A percentile compares a stretch with the other conserved stretches of the same genome.
Conservation (phyloP, 805 yeast species). For the Saccharomycopsis sp. region DNA sequence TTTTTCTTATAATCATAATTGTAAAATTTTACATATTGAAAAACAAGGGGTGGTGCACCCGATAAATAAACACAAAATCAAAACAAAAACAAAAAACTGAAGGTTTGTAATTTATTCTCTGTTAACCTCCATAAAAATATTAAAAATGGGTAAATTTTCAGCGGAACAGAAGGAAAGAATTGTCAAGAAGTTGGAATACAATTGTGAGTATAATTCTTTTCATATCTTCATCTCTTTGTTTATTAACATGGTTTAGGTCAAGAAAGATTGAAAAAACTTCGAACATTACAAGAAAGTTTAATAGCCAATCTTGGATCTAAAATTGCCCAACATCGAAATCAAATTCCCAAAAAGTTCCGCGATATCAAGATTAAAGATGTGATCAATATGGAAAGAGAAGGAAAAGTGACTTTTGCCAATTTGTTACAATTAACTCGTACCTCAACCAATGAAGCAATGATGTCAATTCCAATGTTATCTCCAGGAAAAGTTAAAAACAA, state of each 20-base stretch:
- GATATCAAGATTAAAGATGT: conserved; percentile 12
- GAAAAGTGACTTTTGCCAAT: conserved; percentile 13
- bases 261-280: conserved; percentile 14
- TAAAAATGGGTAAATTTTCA: conserved; percentile 11
- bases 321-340: conserved; percentile 10
- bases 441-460: no score
- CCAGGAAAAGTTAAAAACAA: no score
- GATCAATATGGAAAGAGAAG: conserved; percentile 11
- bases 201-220: conserved; percentile 5
- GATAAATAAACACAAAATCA: no score
- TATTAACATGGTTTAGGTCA: not conserved
- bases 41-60: no score
- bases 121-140: no score
- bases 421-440: no score
- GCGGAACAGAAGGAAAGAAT: conserved; percentile 14
- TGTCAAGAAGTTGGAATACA: conserved; percentile 9
- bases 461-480: not conserved
- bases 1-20: no score
- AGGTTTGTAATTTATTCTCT: no score
- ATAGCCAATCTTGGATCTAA: conserved; percentile 6
- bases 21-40: no score
- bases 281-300: conserved; percentile 10
- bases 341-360: conserved; percentile 17
- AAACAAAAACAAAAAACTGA: no score
- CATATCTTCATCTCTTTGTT: not conserved